Evolutionary conservation across 2,329 filamentous ascomycete genomes (phyloP).

Genomic region (Ceratocystis cubensis): DNA sequence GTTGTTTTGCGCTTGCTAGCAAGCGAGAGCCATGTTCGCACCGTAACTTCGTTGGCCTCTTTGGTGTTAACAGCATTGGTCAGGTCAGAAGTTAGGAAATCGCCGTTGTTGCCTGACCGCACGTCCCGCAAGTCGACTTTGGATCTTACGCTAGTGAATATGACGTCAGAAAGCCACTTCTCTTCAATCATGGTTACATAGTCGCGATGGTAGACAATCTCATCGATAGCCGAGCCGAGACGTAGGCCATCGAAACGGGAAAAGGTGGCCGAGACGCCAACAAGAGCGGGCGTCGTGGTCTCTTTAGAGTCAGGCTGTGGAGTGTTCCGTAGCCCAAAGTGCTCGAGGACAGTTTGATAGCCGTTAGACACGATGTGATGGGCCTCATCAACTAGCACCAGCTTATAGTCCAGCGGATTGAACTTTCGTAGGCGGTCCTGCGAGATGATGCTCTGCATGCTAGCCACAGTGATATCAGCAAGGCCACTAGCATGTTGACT

Average conservation of each 20-base stretch:
- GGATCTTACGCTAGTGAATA: slow-evolving; percentile 85
- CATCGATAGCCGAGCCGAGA: slow-evolving; percentile 75
- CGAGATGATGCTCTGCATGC: slow-evolving; percentile 71
- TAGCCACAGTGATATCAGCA: slow-evolving; percentile 90
- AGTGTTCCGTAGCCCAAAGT: slow-evolving; percentile 54
- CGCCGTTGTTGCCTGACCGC: slow-evolving; percentile 40
- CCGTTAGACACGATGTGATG: slow-evolving; percentile 85
- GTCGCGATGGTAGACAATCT: slow-evolving; percentile 87
- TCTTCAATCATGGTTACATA: slow-evolving; percentile 61
- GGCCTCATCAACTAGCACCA: slow-evolving; percentile 88
- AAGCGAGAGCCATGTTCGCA: slow-evolving; percentile 74
- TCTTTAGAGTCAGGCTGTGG: slow-evolving; percentile 34
- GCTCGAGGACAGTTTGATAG: slow-evolving; percentile 61
- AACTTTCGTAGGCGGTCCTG: slow-evolving; percentile 70
- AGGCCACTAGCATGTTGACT: slow-evolving; percentile 58
- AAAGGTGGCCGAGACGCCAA: slow-evolving; percentile 79
- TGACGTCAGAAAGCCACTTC: slow-evolving; percentile 81
- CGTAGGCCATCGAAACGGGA: slow-evolving; percentile 70
- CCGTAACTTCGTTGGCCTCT: slow-evolving; percentile 68
- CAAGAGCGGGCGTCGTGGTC: slow-evolving; percentile 44
- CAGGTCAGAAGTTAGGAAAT: slow-evolving; percentile 68
- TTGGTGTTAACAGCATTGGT: slow-evolving; percentile 73
- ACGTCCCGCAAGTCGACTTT: slow-evolving; percentile 67
- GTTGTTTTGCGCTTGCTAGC: slow-evolving; percentile 67
- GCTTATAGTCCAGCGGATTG: slow-evolving; percentile 66